phyloP scores from a whole-genome alignment of 441 rosid species.

The Croton setiger region DNA sequence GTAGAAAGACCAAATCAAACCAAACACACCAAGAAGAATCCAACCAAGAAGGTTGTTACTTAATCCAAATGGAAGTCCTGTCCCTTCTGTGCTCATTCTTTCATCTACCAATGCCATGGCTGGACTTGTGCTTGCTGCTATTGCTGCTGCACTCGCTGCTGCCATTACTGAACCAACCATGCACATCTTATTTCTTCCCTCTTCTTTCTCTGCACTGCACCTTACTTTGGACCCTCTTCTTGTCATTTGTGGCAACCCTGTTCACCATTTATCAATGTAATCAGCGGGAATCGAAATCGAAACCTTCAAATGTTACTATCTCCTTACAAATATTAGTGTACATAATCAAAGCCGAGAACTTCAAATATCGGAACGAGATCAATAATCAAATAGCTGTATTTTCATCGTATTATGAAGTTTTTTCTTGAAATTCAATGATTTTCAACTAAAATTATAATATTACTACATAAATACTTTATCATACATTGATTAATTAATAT shows the following conservation, averaged over 20 bases:
- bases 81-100: conserved; percentile 85
- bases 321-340: too few species aligned
- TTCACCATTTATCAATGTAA: neutral
- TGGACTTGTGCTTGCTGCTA: neutral
- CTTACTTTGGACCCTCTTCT: conserved; percentile 4
- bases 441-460: too few species aligned
- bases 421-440: too few species aligned
- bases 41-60: conserved; percentile 95
- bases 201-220: conserved; percentile 16
- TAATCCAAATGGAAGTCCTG: conserved; percentile 79
- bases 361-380: neutral
- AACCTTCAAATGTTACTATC: too few species aligned
- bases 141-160: neutral
- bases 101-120: conserved; percentile 57
- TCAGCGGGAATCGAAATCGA: too few species aligned
- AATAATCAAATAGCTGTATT: too few species aligned
- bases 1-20: conserved; percentile 78
- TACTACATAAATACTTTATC: too few species aligned
- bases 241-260: conserved; percentile 13
- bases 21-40: conserved; percentile 84
- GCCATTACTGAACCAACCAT: conserved; percentile 8
- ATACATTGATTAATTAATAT: too few species aligned
- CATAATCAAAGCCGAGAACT: too few species aligned
- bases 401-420: too few species aligned
- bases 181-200: neutral